These are phyloP conservation scores for Cladosporium sp. DNA, from an alignment of 2,329 filamentous ascomycete genomes.

Conservation along the genomic window DNA sequence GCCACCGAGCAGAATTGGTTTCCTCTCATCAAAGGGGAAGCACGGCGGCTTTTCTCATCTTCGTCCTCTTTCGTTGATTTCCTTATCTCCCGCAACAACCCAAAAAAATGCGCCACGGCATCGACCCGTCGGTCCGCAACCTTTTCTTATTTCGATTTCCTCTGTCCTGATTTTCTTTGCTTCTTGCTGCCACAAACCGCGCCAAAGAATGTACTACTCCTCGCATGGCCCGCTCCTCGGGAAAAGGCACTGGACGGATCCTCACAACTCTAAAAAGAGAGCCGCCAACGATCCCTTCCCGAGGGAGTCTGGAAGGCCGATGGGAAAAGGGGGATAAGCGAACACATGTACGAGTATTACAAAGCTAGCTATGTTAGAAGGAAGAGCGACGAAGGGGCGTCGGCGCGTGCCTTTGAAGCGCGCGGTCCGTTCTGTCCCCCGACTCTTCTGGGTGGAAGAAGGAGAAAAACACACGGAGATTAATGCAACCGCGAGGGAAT, in stretches of 20 bases:
- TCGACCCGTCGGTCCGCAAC: not conserved
- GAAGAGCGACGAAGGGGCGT: too few relatives aligned
- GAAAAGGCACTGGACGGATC: not conserved
- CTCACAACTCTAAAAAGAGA: too few relatives aligned
- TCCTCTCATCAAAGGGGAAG: not conserved
- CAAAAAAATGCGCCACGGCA: not conserved
- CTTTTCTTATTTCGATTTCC: not conserved
- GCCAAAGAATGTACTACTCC: slow-evolving; percentile 10
- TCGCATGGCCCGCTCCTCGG: not conserved
- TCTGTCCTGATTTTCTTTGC: not conserved
- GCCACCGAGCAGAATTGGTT: not conserved
- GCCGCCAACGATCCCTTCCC: too few relatives aligned
- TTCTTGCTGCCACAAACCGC: not conserved
- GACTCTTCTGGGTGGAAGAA: too few relatives aligned
- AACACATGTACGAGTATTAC: slow-evolving; percentile 9
- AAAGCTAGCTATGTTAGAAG: slow-evolving; percentile 5
- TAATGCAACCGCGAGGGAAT: too few relatives aligned
- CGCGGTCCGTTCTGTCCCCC: too few relatives aligned
- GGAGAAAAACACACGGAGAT: too few relatives aligned
- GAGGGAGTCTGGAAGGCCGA: too few relatives aligned
- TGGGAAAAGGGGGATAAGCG: not conserved
- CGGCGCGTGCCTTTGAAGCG: too few relatives aligned
- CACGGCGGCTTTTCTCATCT: not conserved
- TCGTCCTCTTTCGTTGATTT: not conserved
- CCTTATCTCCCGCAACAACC: not conserved